These are phyloP conservation scores for Asclepias syriaca DNA, from an alignment of 257 asterid genomes.

Conservation along the genomic window DNA sequence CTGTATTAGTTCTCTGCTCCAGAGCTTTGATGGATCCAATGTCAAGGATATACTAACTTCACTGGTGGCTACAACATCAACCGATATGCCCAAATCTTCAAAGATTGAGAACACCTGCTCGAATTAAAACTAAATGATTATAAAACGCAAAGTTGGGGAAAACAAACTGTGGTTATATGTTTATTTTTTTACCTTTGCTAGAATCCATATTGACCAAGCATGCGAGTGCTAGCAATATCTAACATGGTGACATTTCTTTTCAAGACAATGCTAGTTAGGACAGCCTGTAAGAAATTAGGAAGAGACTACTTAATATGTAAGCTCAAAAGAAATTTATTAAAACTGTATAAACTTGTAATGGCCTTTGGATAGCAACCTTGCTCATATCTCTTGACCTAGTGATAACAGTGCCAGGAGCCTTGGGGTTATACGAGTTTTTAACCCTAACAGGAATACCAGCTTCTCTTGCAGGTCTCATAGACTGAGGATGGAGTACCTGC, in stretches of 20 bases:
- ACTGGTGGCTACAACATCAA: slow-evolving; percentile 94
- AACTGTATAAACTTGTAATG: slow-evolving; percentile 12
- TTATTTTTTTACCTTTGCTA: slow-evolving; percentile 57
- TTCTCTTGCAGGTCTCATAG: slow-evolving; percentile 96
- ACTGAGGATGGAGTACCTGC: slow-evolving; percentile 93
- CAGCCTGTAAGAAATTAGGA: slow-evolving; percentile 56
- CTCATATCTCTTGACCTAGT: slow-evolving; percentile 80
- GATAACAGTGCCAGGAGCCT: slow-evolving; percentile 89
- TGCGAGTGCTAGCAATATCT: slow-evolving; percentile 86
- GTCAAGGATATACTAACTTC: slow-evolving; percentile 93
- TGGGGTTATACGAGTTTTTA: slow-evolving; percentile 83
- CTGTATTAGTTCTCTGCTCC: slow-evolving; percentile 94
- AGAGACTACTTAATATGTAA: slow-evolving; percentile 6
- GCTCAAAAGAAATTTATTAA: slow-evolving; percentile 7
- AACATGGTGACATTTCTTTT: slow-evolving; percentile 86
- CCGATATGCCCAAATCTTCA: slow-evolving; percentile 93
- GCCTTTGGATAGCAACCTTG: slow-evolving; percentile 34
- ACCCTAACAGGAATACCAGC: slow-evolving; percentile 92
- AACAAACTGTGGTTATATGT: slow-evolving; percentile 2
- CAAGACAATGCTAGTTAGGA: slow-evolving; percentile 86
- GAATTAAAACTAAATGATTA: slow-evolving; percentile 11
- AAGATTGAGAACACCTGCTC: slow-evolving; percentile 74
- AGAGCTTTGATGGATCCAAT: slow-evolving; percentile 86
- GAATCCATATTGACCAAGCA: slow-evolving; percentile 94
- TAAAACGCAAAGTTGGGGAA: slow-evolving; percentile 5